Conservation (phyloP, 2,329 filamentous ascomycete genomes). For the Penicillium glabrum region DNA sequence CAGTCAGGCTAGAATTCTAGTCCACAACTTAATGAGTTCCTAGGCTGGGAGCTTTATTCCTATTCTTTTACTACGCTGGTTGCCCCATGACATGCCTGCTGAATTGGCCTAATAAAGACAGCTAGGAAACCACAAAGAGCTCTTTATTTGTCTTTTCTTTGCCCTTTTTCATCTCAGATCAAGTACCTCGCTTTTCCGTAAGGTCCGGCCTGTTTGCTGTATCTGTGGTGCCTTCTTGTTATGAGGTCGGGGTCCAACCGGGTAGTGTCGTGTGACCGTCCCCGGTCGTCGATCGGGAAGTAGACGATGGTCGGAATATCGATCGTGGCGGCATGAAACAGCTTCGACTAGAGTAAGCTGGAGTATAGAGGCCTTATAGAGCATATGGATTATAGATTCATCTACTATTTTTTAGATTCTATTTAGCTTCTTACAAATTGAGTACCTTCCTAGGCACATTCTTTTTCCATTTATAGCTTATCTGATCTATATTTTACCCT, state of each 20-base stretch:
- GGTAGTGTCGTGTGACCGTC: constrained; percentile 14
- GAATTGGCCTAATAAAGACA: background rate
- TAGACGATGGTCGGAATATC: constrained; percentile 5
- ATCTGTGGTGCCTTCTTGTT: background rate
- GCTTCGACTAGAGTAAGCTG: constrained; percentile 5
- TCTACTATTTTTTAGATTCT: background rate
- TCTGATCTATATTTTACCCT: background rate
- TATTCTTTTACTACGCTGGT: too few species aligned
- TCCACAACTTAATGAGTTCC: too few species aligned
- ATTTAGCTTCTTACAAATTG: background rate
- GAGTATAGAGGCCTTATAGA: background rate
- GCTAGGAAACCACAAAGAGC: background rate
- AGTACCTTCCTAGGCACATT: background rate
- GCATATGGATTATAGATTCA: background rate
- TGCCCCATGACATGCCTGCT: background rate
- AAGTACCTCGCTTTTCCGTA: background rate
- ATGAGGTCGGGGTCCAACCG: background rate
- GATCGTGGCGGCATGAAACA: background rate
- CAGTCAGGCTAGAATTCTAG: too few species aligned
- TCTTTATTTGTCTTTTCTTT: background rate
- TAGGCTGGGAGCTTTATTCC: too few species aligned
- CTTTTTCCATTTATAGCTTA: background rate
- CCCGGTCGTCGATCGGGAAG: constrained; percentile 1
- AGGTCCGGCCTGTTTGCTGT: background rate
- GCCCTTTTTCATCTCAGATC: background rate